A percentile compares a stretch with the other conserved stretches of the same genome.
Conservation (phyloP, 2,329 filamentous ascomycete species). For the Xylariomycetidae sp. region DNA sequence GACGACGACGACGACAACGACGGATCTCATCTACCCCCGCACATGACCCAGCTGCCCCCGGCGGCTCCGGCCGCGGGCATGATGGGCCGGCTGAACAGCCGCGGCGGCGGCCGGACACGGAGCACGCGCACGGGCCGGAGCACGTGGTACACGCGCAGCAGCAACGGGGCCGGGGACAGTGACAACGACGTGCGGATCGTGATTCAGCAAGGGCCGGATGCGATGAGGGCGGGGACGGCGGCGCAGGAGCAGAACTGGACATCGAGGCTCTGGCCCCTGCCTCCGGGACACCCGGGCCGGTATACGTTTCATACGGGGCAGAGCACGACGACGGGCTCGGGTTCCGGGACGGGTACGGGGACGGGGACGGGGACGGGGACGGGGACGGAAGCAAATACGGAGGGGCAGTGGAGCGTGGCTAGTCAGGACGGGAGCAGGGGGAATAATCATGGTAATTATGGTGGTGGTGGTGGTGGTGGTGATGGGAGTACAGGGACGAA, state of each 20-base stretch:
- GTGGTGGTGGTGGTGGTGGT: too few species aligned
- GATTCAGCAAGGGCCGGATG: conserved; percentile 5
- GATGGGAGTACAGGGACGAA: not conserved
- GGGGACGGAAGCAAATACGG: conserved; percentile 5
- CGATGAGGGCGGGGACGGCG: too few species aligned
- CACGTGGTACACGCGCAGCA: conserved; percentile 11
- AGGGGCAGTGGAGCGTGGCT: conserved; percentile 1
- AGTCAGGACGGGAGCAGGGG: not conserved
- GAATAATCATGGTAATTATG: too few species aligned
- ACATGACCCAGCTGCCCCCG: not conserved
- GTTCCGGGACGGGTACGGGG: conserved; percentile 6
- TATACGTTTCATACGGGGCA: conserved; percentile 13
- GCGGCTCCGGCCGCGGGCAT: too few species aligned
- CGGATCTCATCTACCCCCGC: not conserved
- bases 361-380: conserved; percentile 6
- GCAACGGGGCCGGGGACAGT: conserved; percentile 13
- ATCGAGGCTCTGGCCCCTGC: conserved; percentile 14
- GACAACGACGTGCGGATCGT: conserved; percentile 11
- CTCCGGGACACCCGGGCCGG: conserved; percentile 13
- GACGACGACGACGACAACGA: not conserved
- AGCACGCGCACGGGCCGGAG: conserved; percentile 7
- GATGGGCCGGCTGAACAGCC: not conserved
- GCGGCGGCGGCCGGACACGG: not conserved
- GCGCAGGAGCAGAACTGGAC: conserved; percentile 7
- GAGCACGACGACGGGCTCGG: conserved; percentile 6